These are phyloP conservation scores for Coprinellus micaceus DNA, from an alignment of 768 basidiomycete species.

Conservation along the genomic window DNA sequence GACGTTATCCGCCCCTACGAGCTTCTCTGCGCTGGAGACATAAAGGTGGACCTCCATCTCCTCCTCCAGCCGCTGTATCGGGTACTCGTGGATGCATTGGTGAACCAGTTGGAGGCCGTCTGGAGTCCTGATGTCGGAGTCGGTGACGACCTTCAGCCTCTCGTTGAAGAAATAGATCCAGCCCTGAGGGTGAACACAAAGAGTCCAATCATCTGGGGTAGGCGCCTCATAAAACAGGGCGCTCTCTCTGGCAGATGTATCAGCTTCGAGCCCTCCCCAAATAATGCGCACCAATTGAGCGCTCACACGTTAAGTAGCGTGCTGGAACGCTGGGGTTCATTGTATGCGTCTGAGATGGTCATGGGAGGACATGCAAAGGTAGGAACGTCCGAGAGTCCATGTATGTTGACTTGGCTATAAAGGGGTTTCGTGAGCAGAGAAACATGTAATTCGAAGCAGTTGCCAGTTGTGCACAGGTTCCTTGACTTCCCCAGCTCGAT, in stretches of 20 bases:
- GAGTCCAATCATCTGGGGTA: constrained; percentile 31
- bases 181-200: constrained; percentile 44
- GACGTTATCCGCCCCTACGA: constrained; percentile 11
- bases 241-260: constrained; percentile 3
- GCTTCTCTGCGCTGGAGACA: constrained; percentile 19
- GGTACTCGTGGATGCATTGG: constrained; percentile 25
- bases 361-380: too few relatives aligned
- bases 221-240: constrained; percentile 9
- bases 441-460: too few relatives aligned
- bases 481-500: too few relatives aligned
- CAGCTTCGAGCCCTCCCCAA: too few relatives aligned
- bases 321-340: too few relatives aligned
- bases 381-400: too few relatives aligned
- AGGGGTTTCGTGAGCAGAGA: too few relatives aligned
- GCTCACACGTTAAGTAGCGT: too few relatives aligned
- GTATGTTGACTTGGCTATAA: too few relatives aligned
- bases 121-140: constrained; percentile 47
- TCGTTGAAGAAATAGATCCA: constrained; percentile 50
- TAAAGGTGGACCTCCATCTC: constrained; percentile 44
- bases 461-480: too few relatives aligned
- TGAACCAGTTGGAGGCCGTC: constrained; percentile 27
- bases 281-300: too few relatives aligned
- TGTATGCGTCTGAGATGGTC: too few relatives aligned
- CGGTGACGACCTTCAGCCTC: constrained; percentile 38
- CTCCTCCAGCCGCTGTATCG: constrained; percentile 29